phyloP scores from a whole-genome alignment of 2,329 filamentous ascomycete genomes.

The Tolypocladium amazonense region DNA sequence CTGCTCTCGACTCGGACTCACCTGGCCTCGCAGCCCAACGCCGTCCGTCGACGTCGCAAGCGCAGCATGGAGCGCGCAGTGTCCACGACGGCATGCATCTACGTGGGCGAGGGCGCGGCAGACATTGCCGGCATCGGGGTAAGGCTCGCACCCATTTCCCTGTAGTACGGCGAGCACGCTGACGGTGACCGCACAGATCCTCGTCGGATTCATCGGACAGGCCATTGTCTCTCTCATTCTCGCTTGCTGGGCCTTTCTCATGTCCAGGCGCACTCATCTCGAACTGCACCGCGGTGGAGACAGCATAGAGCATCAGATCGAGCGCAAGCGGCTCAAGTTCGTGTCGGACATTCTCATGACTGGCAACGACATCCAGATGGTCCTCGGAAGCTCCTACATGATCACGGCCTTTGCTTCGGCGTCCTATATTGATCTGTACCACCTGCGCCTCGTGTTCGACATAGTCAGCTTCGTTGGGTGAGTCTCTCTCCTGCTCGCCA shows the following conservation, averaged over 20 bases:
- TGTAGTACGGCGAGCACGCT: background rate
- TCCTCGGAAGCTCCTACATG: conserved; percentile 19
- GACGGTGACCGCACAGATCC: conserved; percentile 9
- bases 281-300: conserved; percentile 14
- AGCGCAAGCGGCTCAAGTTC: conserved; percentile 18
- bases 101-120: conserved; percentile 16
- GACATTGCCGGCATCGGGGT: conserved; percentile 21
- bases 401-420: conserved; percentile 15
- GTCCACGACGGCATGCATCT: conserved; percentile 8
- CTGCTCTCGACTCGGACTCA: background rate
- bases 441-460: conserved; percentile 17
- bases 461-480: background rate
- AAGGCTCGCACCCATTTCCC: conserved; percentile 3
- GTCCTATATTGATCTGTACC: conserved; percentile 17
- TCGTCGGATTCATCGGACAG: conserved; percentile 20
- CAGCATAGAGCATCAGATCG: conserved; percentile 13
- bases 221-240: conserved; percentile 9
- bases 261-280: conserved; percentile 16
- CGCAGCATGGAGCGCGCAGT: background rate
- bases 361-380: conserved; percentile 21
- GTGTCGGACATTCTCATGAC: conserved; percentile 22
- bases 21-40: background rate
- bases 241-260: conserved; percentile 21
- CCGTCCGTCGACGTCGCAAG: background rate
- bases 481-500: background rate